These are phyloP conservation scores for Fusarium succisae DNA, from an alignment of 2,329 filamentous ascomycete species.

Conservation along the genomic window DNA sequence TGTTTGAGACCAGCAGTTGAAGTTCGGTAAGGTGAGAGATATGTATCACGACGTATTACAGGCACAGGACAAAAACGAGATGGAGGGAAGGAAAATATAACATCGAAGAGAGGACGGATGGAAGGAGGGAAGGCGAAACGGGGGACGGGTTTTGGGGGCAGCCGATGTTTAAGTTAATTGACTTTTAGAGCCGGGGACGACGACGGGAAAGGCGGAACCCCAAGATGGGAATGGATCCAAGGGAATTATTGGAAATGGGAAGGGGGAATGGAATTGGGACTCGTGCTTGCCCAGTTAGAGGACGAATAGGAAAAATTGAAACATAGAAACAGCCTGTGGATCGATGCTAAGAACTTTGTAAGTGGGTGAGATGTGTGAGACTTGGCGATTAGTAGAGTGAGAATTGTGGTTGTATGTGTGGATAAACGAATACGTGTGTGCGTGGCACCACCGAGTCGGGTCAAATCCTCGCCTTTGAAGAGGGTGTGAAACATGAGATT, in stretches of 20 bases:
- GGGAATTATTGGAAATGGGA: neutral
- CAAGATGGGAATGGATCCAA: constrained; percentile 12
- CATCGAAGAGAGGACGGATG: constrained; percentile 5
- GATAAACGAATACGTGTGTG: constrained; percentile 28
- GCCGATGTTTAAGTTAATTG: constrained; percentile 35
- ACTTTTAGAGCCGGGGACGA: constrained; percentile 32
- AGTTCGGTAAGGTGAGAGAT: neutral
- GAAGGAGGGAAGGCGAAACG: neutral
- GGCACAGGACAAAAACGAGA: neutral
- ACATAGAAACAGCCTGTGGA: constrained; percentile 1
- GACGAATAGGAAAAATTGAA: neutral
- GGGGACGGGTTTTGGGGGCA: constrained; percentile 16
- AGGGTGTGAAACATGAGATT: constrained; percentile 32
- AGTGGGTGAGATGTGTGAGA: constrained; percentile 26
- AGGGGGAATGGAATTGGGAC: constrained; percentile 9
- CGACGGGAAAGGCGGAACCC: constrained; percentile 20
- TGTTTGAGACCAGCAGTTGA: neutral
- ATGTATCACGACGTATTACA: neutral
- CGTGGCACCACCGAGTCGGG: constrained; percentile 32
- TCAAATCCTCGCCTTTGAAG: constrained; percentile 16
- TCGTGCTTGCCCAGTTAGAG: neutral
- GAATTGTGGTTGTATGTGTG: constrained; percentile 15
- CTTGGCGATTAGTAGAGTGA: constrained; percentile 24
- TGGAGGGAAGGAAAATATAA: constrained; percentile 7
- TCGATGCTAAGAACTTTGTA: constrained; percentile 18